Conservation (phyloP, 2,329 filamentous ascomycete genomes). For the Coniochaeta pulveracea region DNA sequence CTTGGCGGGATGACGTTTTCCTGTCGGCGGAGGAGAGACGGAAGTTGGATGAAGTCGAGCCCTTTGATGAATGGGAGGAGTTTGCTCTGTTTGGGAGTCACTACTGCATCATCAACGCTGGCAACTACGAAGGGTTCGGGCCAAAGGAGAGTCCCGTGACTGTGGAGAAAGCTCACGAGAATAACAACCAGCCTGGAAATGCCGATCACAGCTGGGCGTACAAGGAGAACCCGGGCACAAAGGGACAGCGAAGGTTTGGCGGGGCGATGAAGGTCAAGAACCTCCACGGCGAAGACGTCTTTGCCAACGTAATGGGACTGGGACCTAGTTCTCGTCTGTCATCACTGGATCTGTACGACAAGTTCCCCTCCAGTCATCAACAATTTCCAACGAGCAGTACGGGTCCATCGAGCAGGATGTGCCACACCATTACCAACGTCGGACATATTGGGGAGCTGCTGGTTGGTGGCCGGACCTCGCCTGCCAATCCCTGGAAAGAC, state of each 20-base stretch:
- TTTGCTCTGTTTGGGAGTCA: constrained; percentile 77
- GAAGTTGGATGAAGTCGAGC: constrained; percentile 59
- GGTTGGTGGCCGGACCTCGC: constrained; percentile 69
- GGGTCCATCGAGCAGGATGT: constrained; percentile 46
- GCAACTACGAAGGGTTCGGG: too few relatives aligned
- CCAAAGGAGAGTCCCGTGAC: too few relatives aligned
- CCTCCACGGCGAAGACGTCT: constrained; percentile 28
- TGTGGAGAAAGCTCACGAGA: background rate
- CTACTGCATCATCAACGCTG: constrained; percentile 69
- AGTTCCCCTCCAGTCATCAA: background rate
- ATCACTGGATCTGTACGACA: constrained; percentile 38
- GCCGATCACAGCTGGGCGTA: constrained; percentile 13
- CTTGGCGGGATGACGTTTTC: constrained; percentile 65
- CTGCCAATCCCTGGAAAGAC: constrained; percentile 55
- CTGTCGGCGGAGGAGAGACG: constrained; percentile 47
- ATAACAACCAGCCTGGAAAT: too few relatives aligned
- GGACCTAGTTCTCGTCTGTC: constrained; percentile 31
- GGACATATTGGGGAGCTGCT: constrained; percentile 49
- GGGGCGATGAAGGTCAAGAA: constrained; percentile 32
- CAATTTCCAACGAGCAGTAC: constrained; percentile 11
- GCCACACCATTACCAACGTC: constrained; percentile 64
- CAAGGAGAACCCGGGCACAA: constrained; percentile 23
- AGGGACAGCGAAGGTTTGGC: constrained; percentile 48
- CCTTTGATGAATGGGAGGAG: constrained; percentile 95
- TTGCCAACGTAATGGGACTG: constrained; percentile 31